A percentile compares a stretch with the other conserved stretches of the same genome.
Conservation (phyloP, 345 rosid genomes). For the Hibiscus syriacus region DNA sequence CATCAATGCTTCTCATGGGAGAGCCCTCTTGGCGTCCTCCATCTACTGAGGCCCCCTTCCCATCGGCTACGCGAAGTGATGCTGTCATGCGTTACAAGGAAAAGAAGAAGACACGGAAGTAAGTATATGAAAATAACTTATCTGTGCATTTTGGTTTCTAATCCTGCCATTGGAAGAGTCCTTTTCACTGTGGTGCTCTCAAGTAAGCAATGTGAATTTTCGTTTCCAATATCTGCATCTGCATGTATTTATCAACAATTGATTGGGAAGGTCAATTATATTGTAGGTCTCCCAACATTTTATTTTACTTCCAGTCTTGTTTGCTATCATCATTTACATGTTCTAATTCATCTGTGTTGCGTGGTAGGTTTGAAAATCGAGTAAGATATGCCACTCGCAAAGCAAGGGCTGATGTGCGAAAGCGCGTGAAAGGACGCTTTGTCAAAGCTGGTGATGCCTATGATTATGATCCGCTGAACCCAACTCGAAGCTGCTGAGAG, state of each 20-base stretch:
- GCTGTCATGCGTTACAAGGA: conserved; percentile 96
- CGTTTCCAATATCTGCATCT: not conserved
- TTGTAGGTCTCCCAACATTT: not conserved
- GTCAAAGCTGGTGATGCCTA: conserved; percentile 94
- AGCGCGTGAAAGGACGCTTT: conserved; percentile 91
- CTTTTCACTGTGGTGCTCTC: not conserved
- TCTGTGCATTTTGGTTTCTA: too few species aligned
- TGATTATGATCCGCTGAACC: conserved; percentile 81
- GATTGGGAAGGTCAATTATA: not conserved
- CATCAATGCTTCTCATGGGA: conserved; percentile 62
- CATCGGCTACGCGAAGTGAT: conserved; percentile 55
- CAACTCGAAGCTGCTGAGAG: conserved; percentile 77
- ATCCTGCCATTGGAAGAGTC: too few species aligned
- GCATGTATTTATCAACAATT: not conserved
- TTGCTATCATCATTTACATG: not conserved
- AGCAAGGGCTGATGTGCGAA: conserved; percentile 97
- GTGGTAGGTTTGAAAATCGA: conserved; percentile 76
- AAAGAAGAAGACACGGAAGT: conserved; percentile 94
- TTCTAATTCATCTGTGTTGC: not conserved
- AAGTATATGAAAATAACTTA: conserved; percentile 25
- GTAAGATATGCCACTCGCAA: conserved; percentile 97
- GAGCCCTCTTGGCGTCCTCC: conserved; percentile 89
- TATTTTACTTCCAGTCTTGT: not conserved
- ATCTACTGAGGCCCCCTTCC: conserved; percentile 43
- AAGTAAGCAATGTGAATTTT: not conserved